Conservation (phyloP, 176 grass and related monocot species). For the Avena eriantha region DNA sequence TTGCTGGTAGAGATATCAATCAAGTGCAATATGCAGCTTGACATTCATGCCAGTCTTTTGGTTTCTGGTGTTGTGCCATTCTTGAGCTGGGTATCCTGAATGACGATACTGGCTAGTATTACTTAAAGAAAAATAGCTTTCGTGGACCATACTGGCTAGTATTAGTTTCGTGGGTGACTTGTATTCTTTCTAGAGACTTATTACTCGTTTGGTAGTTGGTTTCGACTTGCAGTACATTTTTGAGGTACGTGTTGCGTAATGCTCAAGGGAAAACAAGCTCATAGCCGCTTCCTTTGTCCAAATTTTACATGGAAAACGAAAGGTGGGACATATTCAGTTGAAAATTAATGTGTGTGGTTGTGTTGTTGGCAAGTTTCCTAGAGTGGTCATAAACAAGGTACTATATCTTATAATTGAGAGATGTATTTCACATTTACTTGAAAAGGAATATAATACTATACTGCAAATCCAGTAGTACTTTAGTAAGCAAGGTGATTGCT, state of each 20-base stretch:
- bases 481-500: background rate
- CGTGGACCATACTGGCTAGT: too few species aligned
- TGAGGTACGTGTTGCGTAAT: background rate
- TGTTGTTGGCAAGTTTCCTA: background rate
- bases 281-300: slow-evolving; percentile 21
- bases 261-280: background rate
- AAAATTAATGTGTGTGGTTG: slow-evolving; percentile 9
- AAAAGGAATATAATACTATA: background rate
- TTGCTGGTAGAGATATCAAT: background rate
- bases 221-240: slow-evolving; percentile 41
- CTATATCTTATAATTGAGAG: background rate
- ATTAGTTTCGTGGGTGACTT: background rate
- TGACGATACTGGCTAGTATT: too few species aligned
- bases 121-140: too few species aligned
- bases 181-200: slow-evolving; percentile 18
- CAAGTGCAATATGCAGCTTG: background rate
- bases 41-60: background rate
- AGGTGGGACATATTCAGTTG: background rate
- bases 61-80: slow-evolving; percentile 7
- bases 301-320: slow-evolving; percentile 34
- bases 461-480: background rate
- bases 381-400: slow-evolving; percentile 4
- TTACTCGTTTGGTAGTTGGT: slow-evolving; percentile 14
- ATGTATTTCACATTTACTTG: background rate
- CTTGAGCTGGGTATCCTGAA: background rate